These are phyloP conservation scores for Chlamydomonas applanata DNA, from an alignment of 139 green algal genomes.

Conservation along the genomic window DNA sequence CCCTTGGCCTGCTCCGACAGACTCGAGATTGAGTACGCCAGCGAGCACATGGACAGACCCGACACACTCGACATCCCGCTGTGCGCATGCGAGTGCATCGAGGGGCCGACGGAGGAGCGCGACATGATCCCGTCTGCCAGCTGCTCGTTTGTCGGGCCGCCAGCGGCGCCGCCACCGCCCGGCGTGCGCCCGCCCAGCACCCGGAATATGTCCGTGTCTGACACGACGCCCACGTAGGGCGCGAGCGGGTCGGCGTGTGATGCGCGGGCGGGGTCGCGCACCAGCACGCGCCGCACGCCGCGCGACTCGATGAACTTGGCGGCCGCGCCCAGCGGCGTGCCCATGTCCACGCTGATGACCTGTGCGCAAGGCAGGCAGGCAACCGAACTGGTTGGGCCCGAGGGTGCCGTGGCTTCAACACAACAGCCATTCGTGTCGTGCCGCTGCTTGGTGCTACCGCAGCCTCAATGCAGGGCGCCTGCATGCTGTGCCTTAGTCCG, in stretches of 20 bases:
- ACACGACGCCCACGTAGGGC: conserved; percentile 35
- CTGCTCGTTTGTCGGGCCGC: neutral
- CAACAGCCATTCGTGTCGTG: too few species aligned
- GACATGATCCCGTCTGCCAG: neutral
- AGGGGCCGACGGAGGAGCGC: neutral
- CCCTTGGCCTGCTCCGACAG: conserved; percentile 3
- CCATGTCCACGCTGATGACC: neutral
- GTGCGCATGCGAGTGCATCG: neutral
- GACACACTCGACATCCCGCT: neutral
- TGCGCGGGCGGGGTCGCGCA: conserved; percentile 17
- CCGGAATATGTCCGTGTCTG: conserved; percentile 38
- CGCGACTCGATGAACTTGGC: conserved; percentile 16
- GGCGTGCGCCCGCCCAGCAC: conserved; percentile 23
- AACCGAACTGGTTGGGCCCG: too few species aligned
- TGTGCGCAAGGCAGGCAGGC: neutral
- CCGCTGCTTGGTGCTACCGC: too few species aligned
- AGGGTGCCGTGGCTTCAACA: too few species aligned
- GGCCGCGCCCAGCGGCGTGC: neutral
- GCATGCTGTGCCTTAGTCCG: too few species aligned
- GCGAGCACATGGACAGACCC: neutral
- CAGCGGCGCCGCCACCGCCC: neutral
- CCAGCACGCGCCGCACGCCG: conserved; percentile 30
- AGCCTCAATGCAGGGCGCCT: too few species aligned
- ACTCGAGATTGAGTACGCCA: neutral
- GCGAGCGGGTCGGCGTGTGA: conserved; percentile 14